These are phyloP conservation scores for Coemansia sp. DNA, from an alignment of 192 early-diverging fungal genomes.

Conservation along the genomic window DNA sequence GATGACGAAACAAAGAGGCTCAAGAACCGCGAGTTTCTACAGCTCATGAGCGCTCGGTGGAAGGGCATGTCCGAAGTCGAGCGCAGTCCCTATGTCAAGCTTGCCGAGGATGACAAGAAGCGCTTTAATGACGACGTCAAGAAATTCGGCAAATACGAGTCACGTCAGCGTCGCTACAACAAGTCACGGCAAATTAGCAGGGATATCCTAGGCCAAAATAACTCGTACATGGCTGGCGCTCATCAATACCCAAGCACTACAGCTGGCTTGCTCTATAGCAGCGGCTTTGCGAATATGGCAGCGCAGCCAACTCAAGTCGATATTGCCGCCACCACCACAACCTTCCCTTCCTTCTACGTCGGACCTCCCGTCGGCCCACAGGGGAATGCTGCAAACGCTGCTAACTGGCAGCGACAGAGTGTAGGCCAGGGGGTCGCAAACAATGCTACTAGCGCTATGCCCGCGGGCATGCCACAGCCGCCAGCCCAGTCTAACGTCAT, in stretches of 20 bases:
- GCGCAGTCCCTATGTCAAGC: constrained; percentile 41
- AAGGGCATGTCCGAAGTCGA: constrained; percentile 45
- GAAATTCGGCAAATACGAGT: constrained; percentile 54
- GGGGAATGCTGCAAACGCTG: constrained; percentile 1
- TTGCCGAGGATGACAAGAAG: constrained; percentile 53
- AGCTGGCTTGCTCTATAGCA: not conserved
- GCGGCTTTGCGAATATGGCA: not conserved
- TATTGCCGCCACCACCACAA: not conserved
- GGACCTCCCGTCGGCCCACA: constrained; percentile 5
- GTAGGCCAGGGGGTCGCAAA: not conserved
- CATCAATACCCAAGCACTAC: not conserved
- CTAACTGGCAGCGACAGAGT: constrained; percentile 9
- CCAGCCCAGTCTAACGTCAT: constrained; percentile 2
- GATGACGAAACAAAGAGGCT: constrained; percentile 46
- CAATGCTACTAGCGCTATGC: not conserved
- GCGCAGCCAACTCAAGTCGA: not conserved
- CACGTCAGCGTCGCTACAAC: constrained; percentile 52
- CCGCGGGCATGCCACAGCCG: constrained; percentile 9
- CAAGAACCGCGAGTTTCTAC: constrained; percentile 59
- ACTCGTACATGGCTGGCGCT: not conserved
- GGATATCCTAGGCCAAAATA: not conserved
- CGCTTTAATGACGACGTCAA: constrained; percentile 53
- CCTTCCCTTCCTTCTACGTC: constrained; percentile 12
- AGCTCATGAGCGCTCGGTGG: constrained; percentile 57
- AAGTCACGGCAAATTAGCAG: constrained; percentile 17